Base-by-base conservation (phyloP, 352 stramenopile genomes). In the Phytophthora pistaciae region DNA sequence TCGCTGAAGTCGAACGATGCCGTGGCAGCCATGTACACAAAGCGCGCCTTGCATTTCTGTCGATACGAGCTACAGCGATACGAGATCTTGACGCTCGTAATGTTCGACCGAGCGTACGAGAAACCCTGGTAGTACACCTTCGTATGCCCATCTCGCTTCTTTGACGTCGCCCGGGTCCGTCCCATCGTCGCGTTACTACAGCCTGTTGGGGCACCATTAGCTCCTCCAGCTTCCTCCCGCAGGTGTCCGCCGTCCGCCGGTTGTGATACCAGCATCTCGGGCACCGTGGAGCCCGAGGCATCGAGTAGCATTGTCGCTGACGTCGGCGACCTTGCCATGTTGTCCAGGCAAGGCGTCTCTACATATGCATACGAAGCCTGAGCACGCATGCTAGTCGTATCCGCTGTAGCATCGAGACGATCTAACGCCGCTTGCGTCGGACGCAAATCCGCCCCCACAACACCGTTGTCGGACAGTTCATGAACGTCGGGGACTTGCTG, bases 101-200 rank as follows among this genome's bases (percentile, higher is more conserved):
- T n/a, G n/a, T n/a, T n/a, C n/a, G n/a, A n/a, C n/a, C n/a, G n/a
- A n/a, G n/a, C n/a, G 29, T 57, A 57, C 7, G 44, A 3, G 38
- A 27, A 65, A 25, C 29, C 58, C 36, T 57, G 44, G 16, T 52
- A 65, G 42, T 64, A 64, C 18, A 64, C 14, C n/a, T 64, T 49
- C 6, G 27, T 56, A 25, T 21, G 27, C 5, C 27, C 44, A 16
- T 64, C 44, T 31, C 58, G 58, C 14, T 18, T 46, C 10, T 16
- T 46, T 46, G 40, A 46, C 16, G 40, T 18, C 11, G 40, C 7
- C 14, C 16, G 40, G 0, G 38, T 7, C 14, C 18, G 38, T 14
- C 4, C 5, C 38, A 18, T 14, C 5, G 40, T 46, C 40, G 14
- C 10, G 0, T n/a, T 18, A 3, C 5, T 46, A 46, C 40, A 18